These are phyloP conservation scores for Calonectria ilicicola DNA, from an alignment of 2,329 filamentous ascomycete species.

Conservation along the genomic window DNA sequence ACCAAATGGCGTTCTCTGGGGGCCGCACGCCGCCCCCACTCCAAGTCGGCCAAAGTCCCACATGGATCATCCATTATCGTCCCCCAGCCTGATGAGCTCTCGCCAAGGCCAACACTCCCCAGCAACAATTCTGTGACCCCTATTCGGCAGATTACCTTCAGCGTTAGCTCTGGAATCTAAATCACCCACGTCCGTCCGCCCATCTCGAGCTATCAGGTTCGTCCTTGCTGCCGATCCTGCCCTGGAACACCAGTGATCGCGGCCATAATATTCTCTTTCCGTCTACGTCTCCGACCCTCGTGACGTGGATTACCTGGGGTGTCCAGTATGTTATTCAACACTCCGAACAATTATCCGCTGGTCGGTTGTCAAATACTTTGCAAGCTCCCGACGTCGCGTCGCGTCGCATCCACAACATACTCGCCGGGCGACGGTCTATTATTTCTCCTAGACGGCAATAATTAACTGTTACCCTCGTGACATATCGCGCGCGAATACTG, in stretches of 20 bases:
- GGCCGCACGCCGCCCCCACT: conserved; percentile 27
- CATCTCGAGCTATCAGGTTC: conserved; percentile 27
- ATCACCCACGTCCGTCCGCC: conserved; percentile 28
- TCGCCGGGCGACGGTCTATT: conserved; percentile 4
- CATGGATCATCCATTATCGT: conserved; percentile 6
- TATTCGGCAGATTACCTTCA: conserved; percentile 40
- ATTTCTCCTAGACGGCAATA: not conserved
- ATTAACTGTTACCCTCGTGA: conserved; percentile 19
- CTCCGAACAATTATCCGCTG: not conserved
- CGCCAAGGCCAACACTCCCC: not conserved
- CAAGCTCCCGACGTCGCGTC: not conserved
- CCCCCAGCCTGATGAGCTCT: not conserved
- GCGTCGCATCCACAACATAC: not conserved
- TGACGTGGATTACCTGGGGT: not conserved
- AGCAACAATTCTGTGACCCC: conserved; percentile 25
- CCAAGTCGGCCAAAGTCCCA: not conserved
- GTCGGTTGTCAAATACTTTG: not conserved
- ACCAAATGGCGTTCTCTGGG: conserved; percentile 36
- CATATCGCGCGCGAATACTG: conserved; percentile 32
- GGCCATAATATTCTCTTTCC: conserved; percentile 25
- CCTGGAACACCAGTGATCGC: conserved; percentile 30
- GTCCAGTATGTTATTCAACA: not conserved
- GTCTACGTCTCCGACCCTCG: conserved; percentile 29
- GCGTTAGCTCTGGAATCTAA: conserved; percentile 33
- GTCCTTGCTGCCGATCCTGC: conserved; percentile 38